phyloP scores from a whole-genome alignment of 306 rosid genomes.

The barrel medic (Medicago truncatula) region DNA sequence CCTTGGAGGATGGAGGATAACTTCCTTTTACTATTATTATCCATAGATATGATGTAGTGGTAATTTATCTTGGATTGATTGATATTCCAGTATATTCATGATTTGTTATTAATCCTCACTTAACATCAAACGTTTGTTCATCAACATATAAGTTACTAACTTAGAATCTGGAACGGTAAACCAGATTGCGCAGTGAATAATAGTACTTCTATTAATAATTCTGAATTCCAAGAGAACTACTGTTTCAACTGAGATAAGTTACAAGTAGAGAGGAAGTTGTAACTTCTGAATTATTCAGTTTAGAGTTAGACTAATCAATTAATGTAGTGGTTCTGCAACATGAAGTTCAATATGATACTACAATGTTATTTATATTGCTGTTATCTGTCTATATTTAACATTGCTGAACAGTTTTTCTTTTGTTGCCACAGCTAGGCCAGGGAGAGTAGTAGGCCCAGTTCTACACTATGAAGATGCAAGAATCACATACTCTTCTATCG shows the following conservation, averaged over 20 bases:
- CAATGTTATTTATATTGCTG: conserved; percentile 3
- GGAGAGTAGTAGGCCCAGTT: conserved; percentile 69
- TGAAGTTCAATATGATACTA: conserved; percentile 18
- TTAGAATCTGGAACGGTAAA: no score
- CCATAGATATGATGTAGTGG: no score
- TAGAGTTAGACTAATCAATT: background rate
- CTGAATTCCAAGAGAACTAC: no score
- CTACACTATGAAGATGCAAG: conserved; percentile 55
- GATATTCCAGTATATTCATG: background rate
- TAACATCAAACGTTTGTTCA: background rate
- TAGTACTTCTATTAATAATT: no score
- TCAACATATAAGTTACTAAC: background rate
- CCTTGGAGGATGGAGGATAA: no score
- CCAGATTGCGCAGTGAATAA: no score
- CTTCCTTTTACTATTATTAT: no score
- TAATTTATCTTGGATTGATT: background rate
- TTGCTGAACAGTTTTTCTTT: conserved; percentile 10
- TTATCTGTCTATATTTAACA: conserved; percentile 10
- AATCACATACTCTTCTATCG: conserved; percentile 44
- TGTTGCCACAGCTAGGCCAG: conserved; percentile 61
- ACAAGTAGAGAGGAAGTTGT: no score
- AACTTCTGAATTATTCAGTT: background rate
- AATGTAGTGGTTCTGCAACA: background rate
- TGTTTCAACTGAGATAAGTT: no score
- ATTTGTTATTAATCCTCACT: background rate